Conservation (phyloP, 495 filamentous ascomycete species). For the Penicillium steckii region DNA sequence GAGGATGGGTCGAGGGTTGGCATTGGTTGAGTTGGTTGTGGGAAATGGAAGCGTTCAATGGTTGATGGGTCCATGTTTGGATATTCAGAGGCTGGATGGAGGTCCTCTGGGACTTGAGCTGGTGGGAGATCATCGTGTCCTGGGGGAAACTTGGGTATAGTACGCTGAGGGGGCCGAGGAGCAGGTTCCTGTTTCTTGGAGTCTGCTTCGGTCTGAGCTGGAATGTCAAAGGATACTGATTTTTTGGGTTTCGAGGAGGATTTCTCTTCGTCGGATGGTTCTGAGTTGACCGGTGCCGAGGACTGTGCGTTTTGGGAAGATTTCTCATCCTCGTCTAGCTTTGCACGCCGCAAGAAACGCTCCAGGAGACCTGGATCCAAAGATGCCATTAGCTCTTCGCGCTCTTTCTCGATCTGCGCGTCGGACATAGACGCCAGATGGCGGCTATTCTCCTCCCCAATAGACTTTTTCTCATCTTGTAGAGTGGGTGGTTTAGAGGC, state of each 20-base stretch:
- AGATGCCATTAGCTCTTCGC: constrained; percentile 66
- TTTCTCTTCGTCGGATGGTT: constrained; percentile 1
- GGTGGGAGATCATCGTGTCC: constrained; percentile 38
- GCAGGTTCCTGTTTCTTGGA: constrained; percentile 4
- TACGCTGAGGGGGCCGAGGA: constrained; percentile 2
- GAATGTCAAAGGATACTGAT: constrained; percentile 34
- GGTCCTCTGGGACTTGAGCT: constrained; percentile 33
- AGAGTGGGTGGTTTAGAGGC: constrained; percentile 4
- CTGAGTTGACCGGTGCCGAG: not conserved
- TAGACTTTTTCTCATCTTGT: constrained; percentile 58
- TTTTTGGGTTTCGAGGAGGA: constrained; percentile 17
- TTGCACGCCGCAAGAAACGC: constrained; percentile 73
- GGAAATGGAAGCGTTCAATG: constrained; percentile 57
- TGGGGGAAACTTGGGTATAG: constrained; percentile 21
- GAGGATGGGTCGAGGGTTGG: constrained; percentile 80
- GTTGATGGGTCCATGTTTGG: constrained; percentile 50
- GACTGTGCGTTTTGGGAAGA: not conserved
- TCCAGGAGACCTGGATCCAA: constrained; percentile 73
- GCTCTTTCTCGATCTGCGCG: constrained; percentile 74
- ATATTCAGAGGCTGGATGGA: constrained; percentile 41
- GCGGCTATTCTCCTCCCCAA: constrained; percentile 79
- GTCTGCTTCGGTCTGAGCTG: constrained; percentile 2
- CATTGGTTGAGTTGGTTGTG: constrained; percentile 33
- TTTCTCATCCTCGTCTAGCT: constrained; percentile 61
- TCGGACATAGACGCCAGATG: constrained; percentile 76